These are phyloP conservation scores for Fragaria nilgerrensis DNA, from an alignment of 306 rosid genomes.

Conservation along the genomic window DNA sequence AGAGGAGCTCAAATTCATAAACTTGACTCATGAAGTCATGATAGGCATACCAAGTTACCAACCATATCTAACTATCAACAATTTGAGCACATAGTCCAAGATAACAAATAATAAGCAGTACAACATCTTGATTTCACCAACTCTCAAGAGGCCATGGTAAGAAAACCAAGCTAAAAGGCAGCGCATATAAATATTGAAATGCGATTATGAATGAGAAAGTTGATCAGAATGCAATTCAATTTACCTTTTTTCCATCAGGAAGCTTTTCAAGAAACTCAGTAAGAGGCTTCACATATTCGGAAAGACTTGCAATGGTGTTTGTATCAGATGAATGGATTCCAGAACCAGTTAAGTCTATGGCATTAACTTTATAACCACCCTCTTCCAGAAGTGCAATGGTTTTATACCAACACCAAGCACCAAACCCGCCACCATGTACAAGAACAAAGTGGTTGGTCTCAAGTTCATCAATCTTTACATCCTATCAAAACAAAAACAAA, in stretches of 20 bases:
- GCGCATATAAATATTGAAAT: slow-evolving; percentile 2
- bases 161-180: neutral
- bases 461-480: slow-evolving; percentile 68
- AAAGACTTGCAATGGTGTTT: slow-evolving; percentile 62
- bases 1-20: neutral
- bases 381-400: slow-evolving; percentile 95
- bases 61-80: neutral
- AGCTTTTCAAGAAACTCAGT: slow-evolving; percentile 70
- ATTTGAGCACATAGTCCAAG: neutral
- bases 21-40: slow-evolving; percentile 1
- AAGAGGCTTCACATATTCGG: slow-evolving; percentile 89
- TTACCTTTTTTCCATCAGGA: slow-evolving; percentile 75
- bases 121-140: neutral
- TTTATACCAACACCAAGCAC: slow-evolving; percentile 99
- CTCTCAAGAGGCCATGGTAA: neutral
- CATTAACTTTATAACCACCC: slow-evolving; percentile 77
- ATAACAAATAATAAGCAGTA: neutral
- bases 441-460: slow-evolving; percentile 89
- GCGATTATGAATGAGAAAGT: neutral
- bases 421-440: slow-evolving; percentile 98
- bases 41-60: neutral
- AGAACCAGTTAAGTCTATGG: slow-evolving; percentile 88
- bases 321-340: slow-evolving; percentile 82
- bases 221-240: slow-evolving; percentile 11
- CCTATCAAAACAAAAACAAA: slow-evolving; percentile 45